These are phyloP conservation scores for Calonectria pseudoreteaudii DNA, from an alignment of 2,329 filamentous ascomycete species.

Conservation along the genomic window DNA sequence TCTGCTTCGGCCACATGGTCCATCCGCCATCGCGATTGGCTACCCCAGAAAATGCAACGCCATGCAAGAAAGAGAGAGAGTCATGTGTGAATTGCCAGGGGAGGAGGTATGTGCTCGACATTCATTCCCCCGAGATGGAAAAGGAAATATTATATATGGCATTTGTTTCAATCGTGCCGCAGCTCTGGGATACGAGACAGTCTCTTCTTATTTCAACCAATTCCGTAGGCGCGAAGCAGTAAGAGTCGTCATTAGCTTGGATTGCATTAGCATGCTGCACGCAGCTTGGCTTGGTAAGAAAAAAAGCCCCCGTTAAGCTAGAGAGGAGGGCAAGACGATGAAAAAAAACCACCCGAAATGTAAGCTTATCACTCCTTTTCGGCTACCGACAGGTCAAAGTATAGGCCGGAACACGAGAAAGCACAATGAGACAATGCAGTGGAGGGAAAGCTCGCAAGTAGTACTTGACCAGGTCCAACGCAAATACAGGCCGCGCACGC, in stretches of 20 bases:
- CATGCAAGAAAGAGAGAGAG: not conserved
- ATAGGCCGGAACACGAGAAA: not conserved
- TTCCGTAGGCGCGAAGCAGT: not conserved
- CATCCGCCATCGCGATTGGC: conserved; percentile 37
- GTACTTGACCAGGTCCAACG: not conserved
- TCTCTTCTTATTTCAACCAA: not conserved
- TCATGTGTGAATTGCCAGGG: conserved; percentile 17
- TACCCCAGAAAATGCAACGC: conserved; percentile 5
- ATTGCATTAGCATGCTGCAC: not conserved
- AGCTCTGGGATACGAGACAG: not conserved
- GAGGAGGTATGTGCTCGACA: not conserved
- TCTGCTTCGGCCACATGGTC: conserved; percentile 42
- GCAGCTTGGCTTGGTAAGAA: not conserved
- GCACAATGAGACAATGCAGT: not conserved
- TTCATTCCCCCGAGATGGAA: not conserved
- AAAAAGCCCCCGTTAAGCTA: not conserved
- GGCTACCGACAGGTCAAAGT: not conserved
- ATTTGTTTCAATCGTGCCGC: not conserved
- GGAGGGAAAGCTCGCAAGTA: not conserved
- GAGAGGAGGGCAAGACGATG: not conserved
- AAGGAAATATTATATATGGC: not conserved
- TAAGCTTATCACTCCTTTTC: conserved; percentile 10
- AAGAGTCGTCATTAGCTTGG: not conserved
- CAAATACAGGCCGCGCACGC: not conserved
- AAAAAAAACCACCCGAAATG: not conserved